Conservation (phyloP, 2,329 filamentous ascomycete genomes). For the Microdochium nivale region DNA sequence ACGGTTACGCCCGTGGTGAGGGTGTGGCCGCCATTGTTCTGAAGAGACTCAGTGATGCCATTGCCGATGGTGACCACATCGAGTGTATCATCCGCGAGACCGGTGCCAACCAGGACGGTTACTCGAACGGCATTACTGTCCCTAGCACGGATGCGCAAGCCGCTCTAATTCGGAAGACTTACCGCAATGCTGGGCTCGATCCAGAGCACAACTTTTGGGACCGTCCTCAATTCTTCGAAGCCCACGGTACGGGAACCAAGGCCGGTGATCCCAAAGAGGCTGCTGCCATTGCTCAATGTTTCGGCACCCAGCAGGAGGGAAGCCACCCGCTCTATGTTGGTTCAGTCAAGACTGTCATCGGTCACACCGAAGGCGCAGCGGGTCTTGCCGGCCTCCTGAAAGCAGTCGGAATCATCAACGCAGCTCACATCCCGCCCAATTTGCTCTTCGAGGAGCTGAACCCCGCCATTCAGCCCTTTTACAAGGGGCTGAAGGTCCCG, state of each 20-base stretch:
- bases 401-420: slow-evolving; percentile 1
- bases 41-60: slow-evolving; percentile 29
- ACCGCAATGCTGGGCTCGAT: not conserved
- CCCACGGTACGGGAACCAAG: slow-evolving; percentile 2
- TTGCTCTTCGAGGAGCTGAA: slow-evolving; percentile 5
- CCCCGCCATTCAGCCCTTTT: slow-evolving; percentile 5
- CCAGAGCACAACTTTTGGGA: not conserved
- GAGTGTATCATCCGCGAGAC: slow-evolving; percentile 18
- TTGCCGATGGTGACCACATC: slow-evolving; percentile 29
- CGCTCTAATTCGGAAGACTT: not conserved
- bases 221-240: slow-evolving; percentile 2
- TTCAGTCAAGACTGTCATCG: slow-evolving; percentile 2
- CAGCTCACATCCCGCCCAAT: slow-evolving; percentile 1
- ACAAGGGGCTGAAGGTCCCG: slow-evolving; percentile 3
- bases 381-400: slow-evolving; percentile 2
- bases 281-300: not conserved
- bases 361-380: slow-evolving; percentile 1
- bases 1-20: slow-evolving; percentile 37
- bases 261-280: slow-evolving; percentile 2
- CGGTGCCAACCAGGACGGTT: slow-evolving; percentile 1
- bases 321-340: not conserved
- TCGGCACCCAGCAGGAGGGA: not conserved
- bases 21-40: slow-evolving; percentile 28
- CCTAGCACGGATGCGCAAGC: not conserved
- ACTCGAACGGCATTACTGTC: not conserved